Evolutionary conservation across 2,329 filamentous ascomycete genomes (phyloP), one percentile per base, ranked within the genome.

Genomic region (Ophiostoma montium): DNA sequence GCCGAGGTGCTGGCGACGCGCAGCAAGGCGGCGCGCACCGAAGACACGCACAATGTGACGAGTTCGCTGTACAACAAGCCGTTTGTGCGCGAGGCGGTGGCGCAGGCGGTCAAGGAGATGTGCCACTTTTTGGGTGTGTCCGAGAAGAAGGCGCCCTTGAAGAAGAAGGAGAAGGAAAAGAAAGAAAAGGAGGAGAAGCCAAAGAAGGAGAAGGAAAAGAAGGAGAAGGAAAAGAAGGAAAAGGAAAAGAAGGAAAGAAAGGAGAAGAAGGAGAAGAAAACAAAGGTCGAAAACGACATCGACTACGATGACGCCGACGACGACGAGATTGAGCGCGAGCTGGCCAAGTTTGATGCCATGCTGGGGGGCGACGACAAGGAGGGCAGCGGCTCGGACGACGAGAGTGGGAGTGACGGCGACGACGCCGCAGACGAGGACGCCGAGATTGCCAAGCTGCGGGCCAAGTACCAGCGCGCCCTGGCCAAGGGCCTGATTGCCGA

Each of bases 11-110:
- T 15, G 66, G 68, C 23, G 60, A 75, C 0, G 10, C 63, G 50
- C 12, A 46, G 72, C 15, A 76, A 72, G 54, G 70, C 72, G 3
- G 64, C 72, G 1, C 59, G 78, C 3, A 66, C 70, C 2, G 71
- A 73, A 39, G 74, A 77, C 47, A 72, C 78, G 23, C 75, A 79
- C 57, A 78, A 78, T 58, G 75, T 80, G 47, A 78, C 76, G 23
- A 79, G 75, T 52, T 69, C 67, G 8, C 62, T 80, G 3, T 78
- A 71, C 58, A 77, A 74, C 51, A 65, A 68, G 47, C 67, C 67
- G 6, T 65, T 70, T 30, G 74, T 78, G 48, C 70, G 69, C 54
- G 65, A 70, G 46, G 67, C 68, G 3, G 61, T 75, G 10, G 67
- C 71, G 23, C 66, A 68, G 56, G 74, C 73, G 1, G 55, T 77